Conservation (phyloP, 805 yeast genomes). For the Teunomyces stri region DNA sequence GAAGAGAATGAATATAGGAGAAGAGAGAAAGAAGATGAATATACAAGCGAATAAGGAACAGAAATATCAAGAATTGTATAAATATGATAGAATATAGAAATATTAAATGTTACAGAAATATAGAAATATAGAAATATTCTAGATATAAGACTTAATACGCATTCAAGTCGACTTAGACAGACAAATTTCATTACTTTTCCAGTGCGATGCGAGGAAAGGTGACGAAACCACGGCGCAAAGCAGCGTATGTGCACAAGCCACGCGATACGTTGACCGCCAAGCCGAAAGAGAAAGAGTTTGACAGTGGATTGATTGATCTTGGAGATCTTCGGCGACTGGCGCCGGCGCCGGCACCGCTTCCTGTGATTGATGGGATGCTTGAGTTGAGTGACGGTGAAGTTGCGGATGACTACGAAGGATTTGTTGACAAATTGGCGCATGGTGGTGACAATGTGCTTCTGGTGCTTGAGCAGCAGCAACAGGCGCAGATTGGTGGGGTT, state of each 20-base stretch:
- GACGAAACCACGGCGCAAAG: neutral
- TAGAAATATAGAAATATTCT: no score
- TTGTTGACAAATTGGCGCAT: conserved; percentile 8
- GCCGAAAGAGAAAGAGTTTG: neutral
- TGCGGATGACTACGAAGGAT: conserved; percentile 5
- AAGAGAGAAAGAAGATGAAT: no score
- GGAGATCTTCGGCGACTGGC: neutral
- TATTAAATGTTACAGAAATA: neutral
- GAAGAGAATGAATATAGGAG: no score
- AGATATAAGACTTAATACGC: no score
- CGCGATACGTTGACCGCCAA: neutral
- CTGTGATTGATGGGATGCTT: conserved; percentile 1
- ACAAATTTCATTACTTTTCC: no score
- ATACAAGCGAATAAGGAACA: no score
- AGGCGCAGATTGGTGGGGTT: conserved; percentile 12
- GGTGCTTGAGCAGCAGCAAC: conserved; percentile 12
- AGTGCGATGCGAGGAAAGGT: neutral
- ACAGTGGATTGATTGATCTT: neutral
- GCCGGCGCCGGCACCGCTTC: neutral
- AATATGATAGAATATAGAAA: neutral
- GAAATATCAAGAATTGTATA: neutral
- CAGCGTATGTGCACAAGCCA: neutral
- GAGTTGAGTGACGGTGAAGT: conserved; percentile 1
- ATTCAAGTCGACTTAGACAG: no score
- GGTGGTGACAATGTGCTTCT: conserved; percentile 12